Base-by-base conservation (phyloP, 164 flowering plant species). In the Vitis vinifera region DNA sequence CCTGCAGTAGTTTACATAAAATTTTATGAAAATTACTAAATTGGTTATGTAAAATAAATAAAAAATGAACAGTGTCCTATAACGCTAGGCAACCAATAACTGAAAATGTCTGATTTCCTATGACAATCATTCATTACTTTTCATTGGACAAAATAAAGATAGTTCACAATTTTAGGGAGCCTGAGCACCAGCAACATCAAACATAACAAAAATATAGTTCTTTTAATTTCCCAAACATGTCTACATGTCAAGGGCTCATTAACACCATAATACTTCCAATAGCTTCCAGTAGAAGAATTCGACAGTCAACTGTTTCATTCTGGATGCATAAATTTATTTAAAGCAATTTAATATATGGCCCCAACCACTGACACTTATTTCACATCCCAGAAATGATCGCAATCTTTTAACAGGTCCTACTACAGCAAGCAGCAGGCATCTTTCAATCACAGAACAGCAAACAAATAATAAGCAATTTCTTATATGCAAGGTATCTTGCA, bases 1-100 rank as follows among this genome's bases (percentile, higher is more conserved):
- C 83, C 99, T 96, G 90, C 56, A 68, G 53, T 71, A 57, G 13
- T 65, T 9, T 31, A 59, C 12, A 61, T 50, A 62, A 4, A 62
- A 48, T 31, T 47, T 47, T 30, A 56, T 13, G 49, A 11, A 62
- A 62, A 75, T 15, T 2, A 59, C 44, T 37, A 37, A 37, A 37
- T 37, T 37, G 44, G 44, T 37, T 3, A 37, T 37, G 44, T 37
- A 37, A 37, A 37, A 37, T 37, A 37, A 37, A 37, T 37, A 37
- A 37, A 4, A 3, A 37, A 37, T 37, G 44, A 8, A 55, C 31
- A 30, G 5, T 30, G 11, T 66, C 19, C 51, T 66, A 53, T 23
- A 64, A 31, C 60, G n/a, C 47, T 15, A 51, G 10, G 47, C 15
- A 53, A 59, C 19, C 9, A 14, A 2, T 61, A 44, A 17, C 11